Percentiles rank a stretch among this genome's conserved stretches.
Evolutionary conservation across 176 grass and related monocot genomes (phyloP).

Genomic region (Oryza glumipatula): DNA sequence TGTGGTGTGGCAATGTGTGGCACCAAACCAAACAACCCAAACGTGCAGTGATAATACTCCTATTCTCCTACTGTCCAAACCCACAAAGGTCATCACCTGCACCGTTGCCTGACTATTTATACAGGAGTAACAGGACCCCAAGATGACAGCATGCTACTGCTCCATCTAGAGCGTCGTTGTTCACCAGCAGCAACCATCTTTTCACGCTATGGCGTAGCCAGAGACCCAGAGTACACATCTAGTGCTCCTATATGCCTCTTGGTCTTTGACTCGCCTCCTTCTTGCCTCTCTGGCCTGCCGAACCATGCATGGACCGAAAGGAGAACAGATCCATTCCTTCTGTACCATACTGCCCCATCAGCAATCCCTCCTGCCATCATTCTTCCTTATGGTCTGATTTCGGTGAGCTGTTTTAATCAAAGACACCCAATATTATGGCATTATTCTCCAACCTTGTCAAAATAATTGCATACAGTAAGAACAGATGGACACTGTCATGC

Average conservation of each 20-base stretch:
- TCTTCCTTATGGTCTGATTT: background rate
- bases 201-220: background rate
- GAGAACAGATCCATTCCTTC: conserved; percentile 2
- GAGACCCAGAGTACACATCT: background rate
- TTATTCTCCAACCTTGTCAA: background rate
- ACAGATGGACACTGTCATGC: background rate
- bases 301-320: background rate
- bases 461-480: background rate
- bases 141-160: background rate
- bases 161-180: background rate
- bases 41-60: background rate
- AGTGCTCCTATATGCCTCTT: conserved; percentile 1
- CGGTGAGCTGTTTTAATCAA: background rate
- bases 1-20: too few relatives aligned
- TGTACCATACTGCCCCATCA: background rate
- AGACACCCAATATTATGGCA: background rate
- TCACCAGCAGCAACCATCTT: conserved; percentile 17
- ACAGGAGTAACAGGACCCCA: background rate
- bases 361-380: background rate
- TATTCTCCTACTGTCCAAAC: background rate
- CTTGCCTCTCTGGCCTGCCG: background rate
- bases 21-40: background rate
- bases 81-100: background rate
- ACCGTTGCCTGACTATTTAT: conserved; percentile 20
- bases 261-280: conserved; percentile 29